Evolutionary conservation across 129 eudicot species (phyloP).

Genomic region (Flaveria bidentis): DNA sequence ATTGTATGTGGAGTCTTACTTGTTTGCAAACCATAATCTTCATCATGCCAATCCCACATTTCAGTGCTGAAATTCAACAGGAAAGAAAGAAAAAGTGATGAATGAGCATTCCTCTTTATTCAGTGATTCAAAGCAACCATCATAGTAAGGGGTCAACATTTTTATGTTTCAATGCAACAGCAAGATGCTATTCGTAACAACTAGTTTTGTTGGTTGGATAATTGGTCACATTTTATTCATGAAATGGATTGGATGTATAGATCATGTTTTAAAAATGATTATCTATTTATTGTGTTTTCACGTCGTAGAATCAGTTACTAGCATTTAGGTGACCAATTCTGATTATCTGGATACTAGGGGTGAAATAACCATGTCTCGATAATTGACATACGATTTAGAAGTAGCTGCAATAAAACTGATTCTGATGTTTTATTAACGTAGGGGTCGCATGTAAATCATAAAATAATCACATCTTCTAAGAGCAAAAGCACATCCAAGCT

Average conservation of each 20-base stretch:
- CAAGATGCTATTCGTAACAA: no score
- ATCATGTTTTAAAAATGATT: neutral
- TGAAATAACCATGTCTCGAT: neutral
- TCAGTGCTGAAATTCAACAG: conserved; percentile 41
- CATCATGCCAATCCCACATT: conserved; percentile 75
- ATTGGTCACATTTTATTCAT: no score
- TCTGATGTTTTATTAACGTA: neutral
- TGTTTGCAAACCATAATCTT: conserved; percentile 53
- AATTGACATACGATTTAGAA: neutral
- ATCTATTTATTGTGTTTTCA: neutral
- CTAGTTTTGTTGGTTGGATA: no score
- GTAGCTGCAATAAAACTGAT: neutral
- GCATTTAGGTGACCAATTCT: neutral
- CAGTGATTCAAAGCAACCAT: neutral
- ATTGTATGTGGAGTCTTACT: conserved; percentile 35
- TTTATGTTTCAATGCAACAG: no score
- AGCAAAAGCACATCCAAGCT: neutral
- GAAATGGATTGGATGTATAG: no score
- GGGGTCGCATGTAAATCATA: neutral
- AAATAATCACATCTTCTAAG: neutral
- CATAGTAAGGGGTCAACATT: conserved; percentile 11
- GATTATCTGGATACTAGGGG: neutral
- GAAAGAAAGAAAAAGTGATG: conserved; percentile 11
- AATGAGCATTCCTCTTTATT: conserved; percentile 7
- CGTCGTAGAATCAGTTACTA: neutral